phyloP scores from a whole-genome alignment of 306 rosid genomes.

The Astragalus glycyphyllos region DNA sequence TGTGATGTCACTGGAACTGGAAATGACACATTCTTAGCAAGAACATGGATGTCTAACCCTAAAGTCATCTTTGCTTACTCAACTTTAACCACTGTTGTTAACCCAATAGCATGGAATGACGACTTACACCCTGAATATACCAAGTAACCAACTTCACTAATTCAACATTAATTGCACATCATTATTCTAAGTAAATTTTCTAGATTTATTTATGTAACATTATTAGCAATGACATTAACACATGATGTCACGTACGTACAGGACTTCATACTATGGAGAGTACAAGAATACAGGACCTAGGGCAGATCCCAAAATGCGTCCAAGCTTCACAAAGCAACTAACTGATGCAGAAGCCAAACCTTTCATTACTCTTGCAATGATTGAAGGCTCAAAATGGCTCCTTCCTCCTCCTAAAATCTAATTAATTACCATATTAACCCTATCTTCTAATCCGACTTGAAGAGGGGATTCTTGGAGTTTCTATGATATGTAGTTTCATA shows the following conservation, averaged over 20 bases:
- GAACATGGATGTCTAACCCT: slow-evolving; percentile 61
- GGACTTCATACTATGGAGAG: slow-evolving; percentile 51
- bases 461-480: too few species aligned
- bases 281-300: slow-evolving; percentile 50
- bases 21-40: slow-evolving; percentile 47
- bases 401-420: slow-evolving; percentile 59
- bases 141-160: slow-evolving; percentile 14
- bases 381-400: slow-evolving; percentile 61
- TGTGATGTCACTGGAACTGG: slow-evolving; percentile 53
- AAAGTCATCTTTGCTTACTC: slow-evolving; percentile 55
- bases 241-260: slow-evolving; percentile 8
- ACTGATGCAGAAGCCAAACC: slow-evolving; percentile 38
- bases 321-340: slow-evolving; percentile 29
- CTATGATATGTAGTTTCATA: too few species aligned
- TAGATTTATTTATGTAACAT: neutral
- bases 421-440: neutral
- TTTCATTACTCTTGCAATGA: slow-evolving; percentile 46
- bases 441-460: neutral
- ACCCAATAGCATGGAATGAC: slow-evolving; percentile 53
- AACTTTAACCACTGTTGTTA: slow-evolving; percentile 37
- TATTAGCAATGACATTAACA: neutral
- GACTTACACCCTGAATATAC: neutral
- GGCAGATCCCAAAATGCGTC: neutral
- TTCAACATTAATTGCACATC: too few species aligned
- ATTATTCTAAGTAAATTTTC: neutral